A percentile compares a stretch with the other conserved stretches of the same genome.
Conservation (phyloP, 352 stramenopile species). For the Pelagophyceae sp. region DNA sequence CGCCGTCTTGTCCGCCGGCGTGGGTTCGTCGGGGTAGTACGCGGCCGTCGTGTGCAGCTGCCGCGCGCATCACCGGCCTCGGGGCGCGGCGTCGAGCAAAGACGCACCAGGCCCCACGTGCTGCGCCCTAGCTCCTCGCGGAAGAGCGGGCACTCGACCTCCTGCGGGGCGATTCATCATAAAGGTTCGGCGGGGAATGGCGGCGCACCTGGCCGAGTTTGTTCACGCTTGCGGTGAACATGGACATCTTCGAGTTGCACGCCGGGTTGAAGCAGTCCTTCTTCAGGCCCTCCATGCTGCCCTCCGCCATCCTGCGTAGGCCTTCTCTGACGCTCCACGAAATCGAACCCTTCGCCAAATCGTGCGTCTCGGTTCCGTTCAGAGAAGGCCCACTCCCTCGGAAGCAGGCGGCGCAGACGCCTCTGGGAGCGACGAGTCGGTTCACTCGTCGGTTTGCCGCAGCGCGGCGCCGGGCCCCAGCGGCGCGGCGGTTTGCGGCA, state of each 20-base stretch:
- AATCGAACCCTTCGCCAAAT: too few relatives aligned
- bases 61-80: conserved; percentile 9
- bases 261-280: conserved; percentile 15
- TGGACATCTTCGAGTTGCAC: neutral
- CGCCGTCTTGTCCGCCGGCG: conserved; percentile 69
- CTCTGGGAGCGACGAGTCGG: too few relatives aligned
- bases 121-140: conserved; percentile 68
- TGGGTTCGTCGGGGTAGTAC: conserved; percentile 91
- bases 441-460: too few relatives aligned
- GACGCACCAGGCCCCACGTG: conserved; percentile 61
- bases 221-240: neutral
- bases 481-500: too few relatives aligned
- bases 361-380: too few relatives aligned
- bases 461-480: too few relatives aligned
- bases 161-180: neutral
- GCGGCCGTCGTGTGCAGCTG: conserved; percentile 83
- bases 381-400: too few relatives aligned
- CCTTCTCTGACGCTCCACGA: too few relatives aligned
- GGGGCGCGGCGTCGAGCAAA: neutral
- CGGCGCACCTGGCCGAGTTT: neutral
- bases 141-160: conserved; percentile 60
- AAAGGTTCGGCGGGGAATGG: neutral
- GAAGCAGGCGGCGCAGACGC: too few relatives aligned
- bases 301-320: too few relatives aligned
- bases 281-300: neutral